phyloP scores from a whole-genome alignment of 768 basidiomycete genomes.

The button mushroom (Agaricus bisporus) region DNA sequence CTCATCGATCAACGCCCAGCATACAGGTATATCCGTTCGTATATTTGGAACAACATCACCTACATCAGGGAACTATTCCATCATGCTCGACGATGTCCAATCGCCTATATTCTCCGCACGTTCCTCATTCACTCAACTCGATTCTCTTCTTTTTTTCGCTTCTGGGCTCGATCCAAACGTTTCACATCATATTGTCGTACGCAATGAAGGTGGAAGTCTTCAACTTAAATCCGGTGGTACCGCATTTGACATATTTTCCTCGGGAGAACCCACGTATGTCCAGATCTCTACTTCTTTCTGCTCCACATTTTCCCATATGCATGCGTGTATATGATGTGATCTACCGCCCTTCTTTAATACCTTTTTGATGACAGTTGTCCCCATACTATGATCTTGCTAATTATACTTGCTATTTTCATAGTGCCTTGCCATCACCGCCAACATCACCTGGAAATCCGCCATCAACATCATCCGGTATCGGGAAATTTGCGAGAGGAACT shows the following conservation, averaged over 20 bases:
- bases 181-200: conserved; percentile 46
- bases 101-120: conserved; percentile 41
- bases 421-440: conserved; percentile 3
- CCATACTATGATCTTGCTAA: not conserved
- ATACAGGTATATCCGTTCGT: conserved; percentile 53
- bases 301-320: conserved; percentile 1
- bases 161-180: conserved; percentile 48
- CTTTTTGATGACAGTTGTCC: not conserved
- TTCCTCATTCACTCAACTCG: conserved; percentile 45
- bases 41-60: conserved; percentile 57
- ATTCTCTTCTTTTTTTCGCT: conserved; percentile 57
- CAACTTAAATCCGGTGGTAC: conserved; percentile 38
- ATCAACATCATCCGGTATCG: conserved; percentile 3
- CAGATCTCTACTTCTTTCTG: conserved; percentile 16
- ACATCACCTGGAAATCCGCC: conserved; percentile 17
- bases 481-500: conserved; percentile 40
- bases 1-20: not conserved
- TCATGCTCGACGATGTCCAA: conserved; percentile 33
- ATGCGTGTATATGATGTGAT: not conserved
- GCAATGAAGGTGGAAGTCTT: conserved; percentile 52
- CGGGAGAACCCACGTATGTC: conserved; percentile 21
- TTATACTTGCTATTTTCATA: not conserved
- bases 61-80: conserved; percentile 50
- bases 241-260: conserved; percentile 36
- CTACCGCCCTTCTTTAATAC: conserved; percentile 9